Evolutionary conservation across 306 rosid species (phyloP).

Genomic region (Sicyos baderoa): DNA sequence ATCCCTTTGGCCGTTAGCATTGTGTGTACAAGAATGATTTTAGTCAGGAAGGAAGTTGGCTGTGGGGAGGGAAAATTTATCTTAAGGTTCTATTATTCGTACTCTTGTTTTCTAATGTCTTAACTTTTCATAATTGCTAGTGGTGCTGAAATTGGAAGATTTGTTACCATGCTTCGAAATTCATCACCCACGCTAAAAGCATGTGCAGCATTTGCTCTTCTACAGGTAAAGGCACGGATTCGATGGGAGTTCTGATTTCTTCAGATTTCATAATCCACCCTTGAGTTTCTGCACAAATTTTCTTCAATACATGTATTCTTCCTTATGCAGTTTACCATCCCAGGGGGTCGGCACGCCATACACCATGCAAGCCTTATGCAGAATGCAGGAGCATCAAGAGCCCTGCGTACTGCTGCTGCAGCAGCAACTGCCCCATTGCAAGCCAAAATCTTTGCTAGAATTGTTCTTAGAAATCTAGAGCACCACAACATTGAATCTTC

Average conservation of each 20-base stretch:
- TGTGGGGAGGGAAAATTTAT: no score
- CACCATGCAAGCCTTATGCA: conserved; percentile 96
- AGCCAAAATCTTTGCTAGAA: conserved; percentile 86
- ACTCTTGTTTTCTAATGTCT: no score
- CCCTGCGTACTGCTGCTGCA: conserved; percentile 86
- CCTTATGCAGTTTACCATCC: conserved; percentile 72
- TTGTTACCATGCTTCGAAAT: conserved; percentile 85
- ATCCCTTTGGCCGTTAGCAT: no score
- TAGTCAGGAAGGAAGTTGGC: no score
- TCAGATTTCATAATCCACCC: background rate
- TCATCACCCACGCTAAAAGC: conserved; percentile 84
- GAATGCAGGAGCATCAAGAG: conserved; percentile 79
- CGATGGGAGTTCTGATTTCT: background rate
- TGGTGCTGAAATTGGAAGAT: conserved; percentile 97
- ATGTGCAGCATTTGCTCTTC: conserved; percentile 99
- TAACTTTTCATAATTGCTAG: conserved; percentile 31
- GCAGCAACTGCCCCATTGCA: conserved; percentile 92
- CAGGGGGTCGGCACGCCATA: conserved; percentile 90
- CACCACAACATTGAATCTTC: conserved; percentile 66
- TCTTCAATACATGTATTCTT: conserved; percentile 15
- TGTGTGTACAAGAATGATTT: no score
- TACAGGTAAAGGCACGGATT: conserved; percentile 50
- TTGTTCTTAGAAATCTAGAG: conserved; percentile 95
- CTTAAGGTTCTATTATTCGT: no score
- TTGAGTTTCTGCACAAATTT: background rate